Base-by-base conservation (phyloP, 108 stramenopile genomes). In the Thalassiosira profunda region DNA sequence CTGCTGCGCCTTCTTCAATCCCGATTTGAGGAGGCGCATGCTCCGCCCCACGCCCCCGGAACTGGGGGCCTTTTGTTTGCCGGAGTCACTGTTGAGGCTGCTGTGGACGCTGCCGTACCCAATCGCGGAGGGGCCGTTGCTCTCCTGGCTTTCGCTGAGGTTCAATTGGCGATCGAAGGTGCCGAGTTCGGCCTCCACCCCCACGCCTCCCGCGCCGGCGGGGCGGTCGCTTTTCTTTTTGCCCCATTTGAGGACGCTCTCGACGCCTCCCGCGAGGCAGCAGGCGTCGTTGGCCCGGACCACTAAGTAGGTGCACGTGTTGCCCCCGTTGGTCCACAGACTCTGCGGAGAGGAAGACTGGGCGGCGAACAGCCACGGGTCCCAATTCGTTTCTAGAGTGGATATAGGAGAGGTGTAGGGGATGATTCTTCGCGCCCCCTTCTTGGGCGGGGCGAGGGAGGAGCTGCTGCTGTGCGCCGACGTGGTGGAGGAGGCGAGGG, bases 221-320 rank as follows among this genome's bases (percentile, higher is more conserved):
- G 3, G 1, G 24, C 17, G n/a, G 0, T 26, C 31, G 41, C 57
- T 62, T 17, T 38, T 42, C 29, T 28, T 12, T 26, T 67, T 63
- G 12, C 12, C 58, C 43, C 68, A 73, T 26, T 85, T 87, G 5
- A 88, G 53, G 23, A 92, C 76, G 20, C 73, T 46, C 49, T 92
- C 91, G 14, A 92, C 86, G 18, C 87, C 91, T 38, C 85, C 85
- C 10, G 67, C 44, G 20, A 88, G 26, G 15, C 76, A 65, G 41
- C 86, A 86, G 25, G 59, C 53, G 14, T 76, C 41, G 56, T 85
- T 82, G 43, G 66, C 63, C 26, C 58, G 53, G 20, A 92, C 73
- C 21, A 86, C 75, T 38, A 92, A 28, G 35, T 86, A 61, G n/a
- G 81, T 36, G 20, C 25, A 40, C 3, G 47, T 34, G 35, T 55